Evolutionary conservation across 768 basidiomycete genomes (phyloP).

Genomic region (Cytidiella melzeri): DNA sequence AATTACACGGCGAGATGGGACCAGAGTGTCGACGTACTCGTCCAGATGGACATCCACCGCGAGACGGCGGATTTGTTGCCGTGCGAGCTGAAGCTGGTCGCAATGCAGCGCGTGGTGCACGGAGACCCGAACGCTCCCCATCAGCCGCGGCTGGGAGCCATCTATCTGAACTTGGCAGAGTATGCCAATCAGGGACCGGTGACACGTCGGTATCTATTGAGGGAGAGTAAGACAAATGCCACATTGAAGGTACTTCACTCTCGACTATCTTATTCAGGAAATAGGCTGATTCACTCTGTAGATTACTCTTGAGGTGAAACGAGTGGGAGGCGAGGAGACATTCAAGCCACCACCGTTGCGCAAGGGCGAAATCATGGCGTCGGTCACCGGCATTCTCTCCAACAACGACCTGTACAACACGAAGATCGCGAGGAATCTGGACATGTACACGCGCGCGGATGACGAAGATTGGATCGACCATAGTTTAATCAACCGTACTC

Average conservation of each 20-base stretch:
- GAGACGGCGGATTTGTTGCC: slow-evolving; percentile 42
- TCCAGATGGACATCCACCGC: slow-evolving; percentile 58
- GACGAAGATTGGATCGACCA: slow-evolving; percentile 3
- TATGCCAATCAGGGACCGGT: slow-evolving; percentile 57
- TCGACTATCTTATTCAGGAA: not conserved
- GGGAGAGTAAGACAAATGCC: slow-evolving; percentile 75
- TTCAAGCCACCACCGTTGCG: slow-evolving; percentile 65
- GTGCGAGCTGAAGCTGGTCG: slow-evolving; percentile 60
- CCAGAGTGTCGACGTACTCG: slow-evolving; percentile 46
- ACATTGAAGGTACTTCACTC: slow-evolving; percentile 63
- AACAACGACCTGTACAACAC: slow-evolving; percentile 44
- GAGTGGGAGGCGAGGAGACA: slow-evolving; percentile 45
- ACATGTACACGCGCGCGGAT: slow-evolving; percentile 31
- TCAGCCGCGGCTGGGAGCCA: slow-evolving; percentile 56
- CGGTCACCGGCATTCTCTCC: slow-evolving; percentile 52
- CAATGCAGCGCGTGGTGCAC: slow-evolving; percentile 55
- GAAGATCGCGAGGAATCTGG: slow-evolving; percentile 42
- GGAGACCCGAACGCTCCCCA: slow-evolving; percentile 50
- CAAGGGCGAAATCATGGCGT: slow-evolving; percentile 66
- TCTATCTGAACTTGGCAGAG: slow-evolving; percentile 69
- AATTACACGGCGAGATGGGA: slow-evolving; percentile 65
- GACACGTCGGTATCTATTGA: slow-evolving; percentile 59
- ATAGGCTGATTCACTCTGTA: slow-evolving; percentile 19
- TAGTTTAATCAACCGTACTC: not conserved
- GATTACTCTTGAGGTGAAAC: slow-evolving; percentile 54